Evolutionary conservation across 2,329 filamentous ascomycete species (phyloP), one percentile per base, ranked within the genome.

Genomic region (Pyrenochaeta sp.): DNA sequence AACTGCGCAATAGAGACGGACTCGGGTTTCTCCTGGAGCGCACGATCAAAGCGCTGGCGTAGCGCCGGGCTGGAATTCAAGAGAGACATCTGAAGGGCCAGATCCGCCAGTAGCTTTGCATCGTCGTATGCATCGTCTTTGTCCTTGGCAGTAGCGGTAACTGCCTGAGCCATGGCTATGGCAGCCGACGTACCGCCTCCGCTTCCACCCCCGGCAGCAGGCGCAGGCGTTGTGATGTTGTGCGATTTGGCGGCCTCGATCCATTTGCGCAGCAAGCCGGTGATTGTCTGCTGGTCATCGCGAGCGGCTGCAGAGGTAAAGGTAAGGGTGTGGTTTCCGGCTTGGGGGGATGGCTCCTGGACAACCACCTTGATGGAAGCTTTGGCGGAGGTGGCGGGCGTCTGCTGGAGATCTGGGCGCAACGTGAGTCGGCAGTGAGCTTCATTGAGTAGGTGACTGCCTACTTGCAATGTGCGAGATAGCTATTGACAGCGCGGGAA

Each of bases 361-460:
- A 90, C 90, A 65, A 97, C 91, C 49, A 99, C 89, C 75, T 95
- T 97, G 54, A 98, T 84, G 83, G 97, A 97, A 47, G 96, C 92
- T 81, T 97, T 97, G 15, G 92, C 82, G 31, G 87, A 88, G n/a
- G 83, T 88, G 55, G 92, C 91, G 11, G 95, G 93, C 0, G 95
- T 98, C 75, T 98, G 94, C 76, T 99, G 94, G 43, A 99, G 85
- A 78, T 98, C 91, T 95, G 65, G 29, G 47, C 9, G 49, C 40
- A 35, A 9, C 20, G 58, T 59, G 51, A 58, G 47, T 54, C 35
- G 45, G 42, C 23, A 14, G 29, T 21, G 20, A 46, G 15, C 42
- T 46, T 48, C 49, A 35, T 40, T 51, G 54, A 42, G 39, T 31
- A 37, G 21, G 35, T n/a, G 35, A 18, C 32, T 20, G n/a, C 18